Conservation (phyloP, 495 filamentous ascomycete species). For the Penicillium soppii region DNA sequence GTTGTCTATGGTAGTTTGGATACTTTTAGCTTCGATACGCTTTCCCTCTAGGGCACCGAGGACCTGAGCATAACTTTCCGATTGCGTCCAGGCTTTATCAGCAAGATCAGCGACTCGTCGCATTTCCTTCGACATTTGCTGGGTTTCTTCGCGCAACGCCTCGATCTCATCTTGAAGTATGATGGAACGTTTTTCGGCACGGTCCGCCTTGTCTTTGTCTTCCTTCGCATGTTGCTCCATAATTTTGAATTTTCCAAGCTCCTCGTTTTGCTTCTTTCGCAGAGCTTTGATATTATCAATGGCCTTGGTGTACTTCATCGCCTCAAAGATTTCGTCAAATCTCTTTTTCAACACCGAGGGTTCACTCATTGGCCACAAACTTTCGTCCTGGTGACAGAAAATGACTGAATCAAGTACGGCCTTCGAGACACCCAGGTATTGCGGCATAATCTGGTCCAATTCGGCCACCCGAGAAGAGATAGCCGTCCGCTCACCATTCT, state of each 20-base stretch:
- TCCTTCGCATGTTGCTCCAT: slow-evolving; percentile 73
- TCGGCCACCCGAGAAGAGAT: slow-evolving; percentile 78
- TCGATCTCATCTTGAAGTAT: slow-evolving; percentile 76
- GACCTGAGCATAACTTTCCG: slow-evolving; percentile 58
- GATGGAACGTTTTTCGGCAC: slow-evolving; percentile 59
- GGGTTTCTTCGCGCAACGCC: slow-evolving; percentile 54
- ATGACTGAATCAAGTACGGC: slow-evolving; percentile 92
- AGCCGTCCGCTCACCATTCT: slow-evolving; percentile 74
- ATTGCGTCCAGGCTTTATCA: slow-evolving; percentile 59
- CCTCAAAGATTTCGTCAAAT: slow-evolving; percentile 98
- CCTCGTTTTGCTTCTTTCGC: slow-evolving; percentile 76
- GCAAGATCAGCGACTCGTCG: slow-evolving; percentile 53
- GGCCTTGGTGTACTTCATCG: slow-evolving; percentile 92
- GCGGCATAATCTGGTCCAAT: slow-evolving; percentile 78
- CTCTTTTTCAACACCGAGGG: slow-evolving; percentile 80
- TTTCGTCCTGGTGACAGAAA: slow-evolving; percentile 98
- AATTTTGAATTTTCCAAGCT: slow-evolving; percentile 67
- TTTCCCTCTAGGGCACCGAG: slow-evolving; percentile 74
- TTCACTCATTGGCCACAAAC: slow-evolving; percentile 96
- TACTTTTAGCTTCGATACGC: slow-evolving; percentile 63
- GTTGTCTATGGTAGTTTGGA: slow-evolving; percentile 65
- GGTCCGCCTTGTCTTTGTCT: slow-evolving; percentile 85
- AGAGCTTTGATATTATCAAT: slow-evolving; percentile 89
- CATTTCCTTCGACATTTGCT: slow-evolving; percentile 56
- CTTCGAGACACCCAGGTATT: slow-evolving; percentile 85